These are phyloP conservation scores for Auriscalpium orientale DNA, from an alignment of 768 basidiomycete genomes.

Conservation along the genomic window DNA sequence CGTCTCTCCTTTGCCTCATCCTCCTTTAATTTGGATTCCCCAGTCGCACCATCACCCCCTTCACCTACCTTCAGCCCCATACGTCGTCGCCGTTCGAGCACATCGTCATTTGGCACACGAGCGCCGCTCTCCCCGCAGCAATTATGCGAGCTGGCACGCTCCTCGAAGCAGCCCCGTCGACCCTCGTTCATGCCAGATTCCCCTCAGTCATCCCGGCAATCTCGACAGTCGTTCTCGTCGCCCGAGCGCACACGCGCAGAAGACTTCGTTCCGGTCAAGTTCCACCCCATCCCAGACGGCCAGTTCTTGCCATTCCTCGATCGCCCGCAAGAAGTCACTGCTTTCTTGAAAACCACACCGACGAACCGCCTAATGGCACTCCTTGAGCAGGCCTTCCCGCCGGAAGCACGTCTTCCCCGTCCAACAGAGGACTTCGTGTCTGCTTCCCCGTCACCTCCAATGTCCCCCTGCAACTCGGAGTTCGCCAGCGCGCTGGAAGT, in stretches of 20 bases:
- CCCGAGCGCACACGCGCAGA: not conserved
- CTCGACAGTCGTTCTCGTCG: not conserved
- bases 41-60: not conserved
- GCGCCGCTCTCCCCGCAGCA: conserved; percentile 11
- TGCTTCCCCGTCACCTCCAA: not conserved
- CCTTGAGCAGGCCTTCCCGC: conserved; percentile 15
- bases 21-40: conserved; percentile 1
- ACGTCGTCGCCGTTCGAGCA: conserved; percentile 5
- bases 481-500: not conserved
- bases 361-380: conserved; percentile 16
- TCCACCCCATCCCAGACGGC: conserved; percentile 9
- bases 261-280: not conserved
- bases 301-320: conserved; percentile 15
- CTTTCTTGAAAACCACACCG: conserved; percentile 13
- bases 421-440: not conserved
- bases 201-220: not conserved
- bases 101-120: conserved; percentile 7
- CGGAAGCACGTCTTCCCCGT: conserved; percentile 5
- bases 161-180: conserved; percentile 3
- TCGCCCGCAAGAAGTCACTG: conserved; percentile 12
- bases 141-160: conserved; percentile 12
- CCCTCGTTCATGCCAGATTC: not conserved
- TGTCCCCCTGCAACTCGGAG: not conserved
- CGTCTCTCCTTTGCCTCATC: conserved; percentile 15
- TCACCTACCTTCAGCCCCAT: conserved; percentile 5